Base-by-base conservation (phyloP, 208 protist genomes). In the Leptomonas pyrrhocoris region DNA sequence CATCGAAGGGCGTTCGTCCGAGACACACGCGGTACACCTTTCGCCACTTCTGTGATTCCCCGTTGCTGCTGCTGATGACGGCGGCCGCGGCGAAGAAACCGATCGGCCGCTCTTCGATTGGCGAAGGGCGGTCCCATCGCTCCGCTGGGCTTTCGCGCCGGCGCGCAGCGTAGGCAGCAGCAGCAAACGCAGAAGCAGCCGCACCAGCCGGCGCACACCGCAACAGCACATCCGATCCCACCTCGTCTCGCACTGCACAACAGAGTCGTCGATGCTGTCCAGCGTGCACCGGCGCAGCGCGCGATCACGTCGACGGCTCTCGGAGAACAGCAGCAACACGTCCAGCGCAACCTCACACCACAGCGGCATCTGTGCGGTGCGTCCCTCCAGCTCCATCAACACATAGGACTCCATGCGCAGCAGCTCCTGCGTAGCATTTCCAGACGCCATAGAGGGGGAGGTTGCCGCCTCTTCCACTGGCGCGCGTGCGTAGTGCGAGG, bases 321-420 rank as follows among this genome's bases (percentile, higher is more conserved):
- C 72, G 11, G n/a, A 7, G 50, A 67, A 62, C 13, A 77, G 46
- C 50, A 71, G 64, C 19, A 31, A 7, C 12, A 69, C 43, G 19
- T 77, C 64, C 18, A 77, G 6, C 8, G 72, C 72, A 2, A 77
- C 64, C 13, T 23, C 23, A 38, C 72, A 71, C 64, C 63, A 77
- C 38, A 72, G 64, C 40, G 72, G 72, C 72, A 72, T 62, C 30
- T 23, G 38, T 18, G 40, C 72, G 9, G 62, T 60, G 0, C 7
- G 57, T 2, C 72, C 63, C 4, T 46, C 12, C 40, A 77, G n/a
- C 55, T 21, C 25, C 23, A 15, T 25, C 15, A 38, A 27, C 45
- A 71, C 48, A 12, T 58, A 66, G 18, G 11, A 2, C 42, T 76
- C 62, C 70, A 70, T 70, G 23, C 19, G 31, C 19, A 28, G 23